Evolutionary conservation across 2,329 filamentous ascomycete species (phyloP).

Genomic region (Arthroderma uncinatum): DNA sequence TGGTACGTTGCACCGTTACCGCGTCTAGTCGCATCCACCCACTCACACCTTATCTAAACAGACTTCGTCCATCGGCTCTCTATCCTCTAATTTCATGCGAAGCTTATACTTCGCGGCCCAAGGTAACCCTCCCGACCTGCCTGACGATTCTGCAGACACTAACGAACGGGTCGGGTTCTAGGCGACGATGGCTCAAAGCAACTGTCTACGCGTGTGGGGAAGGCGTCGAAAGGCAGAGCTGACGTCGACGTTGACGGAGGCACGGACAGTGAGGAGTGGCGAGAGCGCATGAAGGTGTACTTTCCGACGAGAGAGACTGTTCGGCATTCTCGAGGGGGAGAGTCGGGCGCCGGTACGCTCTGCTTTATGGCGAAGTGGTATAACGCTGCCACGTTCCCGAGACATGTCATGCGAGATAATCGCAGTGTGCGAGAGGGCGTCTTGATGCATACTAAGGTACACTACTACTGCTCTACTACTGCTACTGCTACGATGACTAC

Average conservation of each 20-base stretch:
- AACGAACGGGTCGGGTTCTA: slow-evolving; percentile 16
- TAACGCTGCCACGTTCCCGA: slow-evolving; percentile 58
- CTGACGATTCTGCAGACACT: too few species aligned
- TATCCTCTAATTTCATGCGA: slow-evolving; percentile 57
- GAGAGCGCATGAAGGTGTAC: slow-evolving; percentile 57
- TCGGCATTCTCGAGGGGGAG: slow-evolving; percentile 51
- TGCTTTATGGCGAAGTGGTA: slow-evolving; percentile 67
- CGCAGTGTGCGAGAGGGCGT: slow-evolving; percentile 58
- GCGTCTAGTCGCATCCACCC: too few species aligned
- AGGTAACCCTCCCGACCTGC: slow-evolving; percentile 32
- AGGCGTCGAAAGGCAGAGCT: background rate
- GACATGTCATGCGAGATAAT: slow-evolving; percentile 61
- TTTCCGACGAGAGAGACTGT: slow-evolving; percentile 70
- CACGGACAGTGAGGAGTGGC: slow-evolving; percentile 25
- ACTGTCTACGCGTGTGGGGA: background rate
- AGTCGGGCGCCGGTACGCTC: slow-evolving; percentile 63
- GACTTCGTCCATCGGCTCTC: slow-evolving; percentile 69
- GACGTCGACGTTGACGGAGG: too few species aligned
- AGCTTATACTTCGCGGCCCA: slow-evolving; percentile 48
- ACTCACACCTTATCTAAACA: slow-evolving; percentile 21
- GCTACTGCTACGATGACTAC: too few species aligned
- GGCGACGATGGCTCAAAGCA: slow-evolving; percentile 39
- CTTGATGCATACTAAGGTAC: slow-evolving; percentile 78
- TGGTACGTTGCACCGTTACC: slow-evolving; percentile 40
- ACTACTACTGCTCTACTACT: slow-evolving; percentile 33